Percentiles rank a stretch among this genome's conserved stretches.
phyloP scores from a whole-genome alignment of 1,284 basidiomycete genomes.

The Prillingera fragicola region DNA sequence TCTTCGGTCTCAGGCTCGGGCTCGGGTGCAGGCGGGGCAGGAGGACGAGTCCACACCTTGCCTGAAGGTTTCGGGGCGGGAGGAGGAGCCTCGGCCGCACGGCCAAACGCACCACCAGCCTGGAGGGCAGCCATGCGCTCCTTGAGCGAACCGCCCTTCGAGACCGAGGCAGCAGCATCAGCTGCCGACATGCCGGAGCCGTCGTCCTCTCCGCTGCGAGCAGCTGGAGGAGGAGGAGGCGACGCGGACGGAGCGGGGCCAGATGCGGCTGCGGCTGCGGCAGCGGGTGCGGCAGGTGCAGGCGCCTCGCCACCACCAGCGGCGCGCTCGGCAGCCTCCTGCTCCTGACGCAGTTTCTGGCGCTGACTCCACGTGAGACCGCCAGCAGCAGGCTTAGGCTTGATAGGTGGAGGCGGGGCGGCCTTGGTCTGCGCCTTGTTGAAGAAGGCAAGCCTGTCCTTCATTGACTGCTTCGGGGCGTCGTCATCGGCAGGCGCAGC shows the following conservation, averaged over 20 bases:
- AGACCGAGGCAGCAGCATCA: constrained; percentile 76
- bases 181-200: constrained; percentile 62
- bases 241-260: not conserved
- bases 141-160: constrained; percentile 62
- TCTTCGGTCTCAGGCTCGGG: constrained; percentile 42
- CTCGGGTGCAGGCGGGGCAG: constrained; percentile 50
- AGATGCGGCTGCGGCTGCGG: constrained; percentile 7
- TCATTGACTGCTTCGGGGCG: constrained; percentile 39
- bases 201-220: constrained; percentile 19
- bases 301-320: constrained; percentile 51
- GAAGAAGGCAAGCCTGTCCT: constrained; percentile 49
- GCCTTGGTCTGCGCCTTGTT: constrained; percentile 36
- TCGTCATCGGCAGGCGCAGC: constrained; percentile 11
- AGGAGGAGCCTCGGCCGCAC: constrained; percentile 44
- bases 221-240: constrained; percentile 6
- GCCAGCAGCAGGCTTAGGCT: constrained; percentile 58
- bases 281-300: constrained; percentile 10
- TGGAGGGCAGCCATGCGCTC: constrained; percentile 89
- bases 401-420: constrained; percentile 54
- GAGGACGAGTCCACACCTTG: constrained; percentile 65
- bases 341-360: constrained; percentile 45
- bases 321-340: constrained; percentile 42
- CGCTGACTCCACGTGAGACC: constrained; percentile 52
- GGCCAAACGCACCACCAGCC: constrained; percentile 67
- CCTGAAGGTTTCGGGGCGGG: constrained; percentile 60